Conservation (phyloP, 139 green algal genomes). For the Picochlorum costavermella region DNA sequence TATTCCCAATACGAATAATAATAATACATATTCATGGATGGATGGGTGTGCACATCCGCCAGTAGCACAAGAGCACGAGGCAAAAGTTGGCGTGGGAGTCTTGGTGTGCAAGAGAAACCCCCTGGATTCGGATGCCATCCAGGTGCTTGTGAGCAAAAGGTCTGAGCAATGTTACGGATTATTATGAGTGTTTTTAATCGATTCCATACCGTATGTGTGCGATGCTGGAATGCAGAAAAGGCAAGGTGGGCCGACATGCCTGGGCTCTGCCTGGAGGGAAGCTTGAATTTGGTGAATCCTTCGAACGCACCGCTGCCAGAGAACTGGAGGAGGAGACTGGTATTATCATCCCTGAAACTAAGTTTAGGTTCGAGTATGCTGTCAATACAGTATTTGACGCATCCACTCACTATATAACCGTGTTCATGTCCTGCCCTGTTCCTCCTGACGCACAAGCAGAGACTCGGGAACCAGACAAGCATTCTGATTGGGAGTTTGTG, state of each 20-base stretch:
- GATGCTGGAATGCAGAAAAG: slow-evolving; percentile 26
- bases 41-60: too few species aligned
- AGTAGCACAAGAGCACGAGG: too few species aligned
- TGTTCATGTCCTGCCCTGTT: slow-evolving; percentile 40
- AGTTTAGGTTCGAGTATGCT: slow-evolving; percentile 17
- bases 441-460: slow-evolving; percentile 1
- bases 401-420: slow-evolving; percentile 42
- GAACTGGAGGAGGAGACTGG: slow-evolving; percentile 47
- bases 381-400: slow-evolving; percentile 29
- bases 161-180: too few species aligned
- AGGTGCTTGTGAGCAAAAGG: not conserved
- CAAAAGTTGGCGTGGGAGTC: slow-evolving; percentile 14
- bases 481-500: too few species aligned
- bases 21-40: too few species aligned
- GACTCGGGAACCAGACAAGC: too few species aligned
- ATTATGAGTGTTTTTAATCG: too few species aligned
- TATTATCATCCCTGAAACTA: not conserved
- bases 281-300: slow-evolving; percentile 44
- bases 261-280: slow-evolving; percentile 53
- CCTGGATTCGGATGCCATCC: not conserved
- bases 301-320: slow-evolving; percentile 36
- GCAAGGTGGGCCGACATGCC: slow-evolving; percentile 29
- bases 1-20: too few species aligned
- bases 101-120: not conserved
- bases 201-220: not conserved